Evolutionary conservation across 208 protist genomes (phyloP).

Genomic region (Crithidia brevicula): DNA sequence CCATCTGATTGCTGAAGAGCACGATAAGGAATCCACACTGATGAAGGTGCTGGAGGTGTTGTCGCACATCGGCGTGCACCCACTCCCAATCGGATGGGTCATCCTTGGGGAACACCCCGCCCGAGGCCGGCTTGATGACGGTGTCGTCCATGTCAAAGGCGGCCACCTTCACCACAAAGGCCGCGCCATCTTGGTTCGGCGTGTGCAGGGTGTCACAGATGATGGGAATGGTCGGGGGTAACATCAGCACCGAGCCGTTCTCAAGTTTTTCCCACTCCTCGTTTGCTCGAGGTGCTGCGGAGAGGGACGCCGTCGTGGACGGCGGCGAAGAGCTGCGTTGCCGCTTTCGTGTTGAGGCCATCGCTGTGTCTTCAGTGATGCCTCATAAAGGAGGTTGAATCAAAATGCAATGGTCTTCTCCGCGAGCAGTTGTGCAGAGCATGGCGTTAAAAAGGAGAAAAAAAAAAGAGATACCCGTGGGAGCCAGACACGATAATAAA

Average conservation of each 20-base stretch:
- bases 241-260: conserved; percentile 34
- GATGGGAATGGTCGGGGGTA: conserved; percentile 36
- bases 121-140: conserved; percentile 57
- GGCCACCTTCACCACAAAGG: conserved; percentile 45
- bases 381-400: too few relatives aligned
- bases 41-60: conserved; percentile 53
- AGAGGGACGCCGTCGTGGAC: not conserved
- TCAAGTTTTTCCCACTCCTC: conserved; percentile 40
- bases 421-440: too few relatives aligned
- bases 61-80: conserved; percentile 46
- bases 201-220: conserved; percentile 7
- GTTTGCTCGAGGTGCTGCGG: not conserved
- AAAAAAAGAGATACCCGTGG: too few relatives aligned
- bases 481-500: too few relatives aligned
- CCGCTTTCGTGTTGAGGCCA: conserved; percentile 17
- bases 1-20: conserved; percentile 94
- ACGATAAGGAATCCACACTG: conserved; percentile 80
- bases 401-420: too few relatives aligned
- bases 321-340: conserved; percentile 9
- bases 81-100: conserved; percentile 73
- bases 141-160: conserved; percentile 87
- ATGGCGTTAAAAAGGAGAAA: too few relatives aligned
- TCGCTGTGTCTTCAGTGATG: too few relatives aligned
- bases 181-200: not conserved
- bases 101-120: conserved; percentile 64